Base-by-base conservation (phyloP, 352 stramenopile genomes). In the Pythium myriotylum region DNA sequence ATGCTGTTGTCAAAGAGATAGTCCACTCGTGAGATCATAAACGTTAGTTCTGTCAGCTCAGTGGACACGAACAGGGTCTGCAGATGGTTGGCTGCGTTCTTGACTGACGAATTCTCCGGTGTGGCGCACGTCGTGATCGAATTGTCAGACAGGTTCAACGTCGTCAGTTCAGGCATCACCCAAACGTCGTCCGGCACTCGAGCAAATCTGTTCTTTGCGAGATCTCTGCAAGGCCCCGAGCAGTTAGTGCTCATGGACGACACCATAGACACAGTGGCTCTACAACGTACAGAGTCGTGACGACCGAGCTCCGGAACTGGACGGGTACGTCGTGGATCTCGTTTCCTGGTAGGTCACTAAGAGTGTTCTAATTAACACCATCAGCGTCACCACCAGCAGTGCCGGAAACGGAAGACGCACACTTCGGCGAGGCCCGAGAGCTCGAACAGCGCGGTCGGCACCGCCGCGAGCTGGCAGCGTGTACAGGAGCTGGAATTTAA, bases 201-300 rank as follows among this genome's bases (percentile, higher is more conserved):
- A 8, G 22, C 33, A 19, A 83, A 83, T 23, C 46, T 23, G 53
- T 80, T 80, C 20, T 54, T 37, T 0, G 59, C 54, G 19, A 80
- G 24, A 40, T 79, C 63, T 8, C 69, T 83, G 32, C 0, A 41
- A 16, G n/a, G n/a, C n/a, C n/a, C 27, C 33, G 53, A 22, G 4
- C 4, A 39, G 35, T 22, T n/a, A n/a, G n/a, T n/a, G n/a, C n/a
- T n/a, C n/a, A n/a, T n/a, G n/a, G n/a, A n/a, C n/a, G n/a, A n/a
- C n/a, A n/a, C n/a, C n/a, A n/a, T n/a, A n/a, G n/a, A n/a, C n/a
- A n/a, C n/a, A n/a, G n/a, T n/a, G n/a, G n/a, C n/a, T n/a, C 27
- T 35, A 23, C n/a, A 65, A n/a, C 74, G 7, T 64, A 83, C 74
- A 83, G 45, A n/a, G 48, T 62, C 27, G 73, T 61, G 35, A 83